These are phyloP conservation scores for Fusarium napiforme DNA, from an alignment of 2,329 filamentous ascomycete genomes.

Conservation along the genomic window DNA sequence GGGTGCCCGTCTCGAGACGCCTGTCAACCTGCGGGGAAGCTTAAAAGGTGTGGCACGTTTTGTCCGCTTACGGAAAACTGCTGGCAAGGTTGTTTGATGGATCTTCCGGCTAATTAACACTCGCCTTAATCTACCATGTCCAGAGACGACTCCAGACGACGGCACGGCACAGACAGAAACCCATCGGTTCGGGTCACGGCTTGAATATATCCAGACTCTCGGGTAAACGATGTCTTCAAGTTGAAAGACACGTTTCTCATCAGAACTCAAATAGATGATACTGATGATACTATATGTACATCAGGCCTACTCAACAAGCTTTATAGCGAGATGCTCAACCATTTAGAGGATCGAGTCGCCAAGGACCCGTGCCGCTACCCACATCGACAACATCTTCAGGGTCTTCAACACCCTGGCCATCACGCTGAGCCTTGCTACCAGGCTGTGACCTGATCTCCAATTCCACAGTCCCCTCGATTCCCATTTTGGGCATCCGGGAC, in stretches of 20 bases:
- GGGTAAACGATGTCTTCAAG: not conserved
- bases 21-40: conserved; percentile 43
- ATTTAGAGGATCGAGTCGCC: not conserved
- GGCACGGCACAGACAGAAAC: not conserved
- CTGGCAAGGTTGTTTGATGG: conserved; percentile 30
- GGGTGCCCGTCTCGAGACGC: conserved; percentile 23
- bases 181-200: not conserved
- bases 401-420: conserved; percentile 19
- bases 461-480: not conserved
- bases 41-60: conserved; percentile 39
- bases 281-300: not conserved
- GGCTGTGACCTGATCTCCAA: conserved; percentile 10
- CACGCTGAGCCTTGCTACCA: conserved; percentile 8
- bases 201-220: not conserved
- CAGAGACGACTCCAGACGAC: not conserved
- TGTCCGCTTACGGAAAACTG: conserved; percentile 19
- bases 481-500: conserved; percentile 14
- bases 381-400: conserved; percentile 15
- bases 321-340: not conserved
- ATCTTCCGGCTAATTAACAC: conserved; percentile 33
- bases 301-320: not conserved
- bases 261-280: not conserved
- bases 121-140: conserved; percentile 8
- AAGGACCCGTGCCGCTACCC: not conserved
- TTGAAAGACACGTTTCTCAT: not conserved